A percentile compares a stretch with the other conserved stretches of the same genome.
phyloP scores from a whole-genome alignment of 2,329 filamentous ascomycete species.

The Colletotrichum sp. region DNA sequence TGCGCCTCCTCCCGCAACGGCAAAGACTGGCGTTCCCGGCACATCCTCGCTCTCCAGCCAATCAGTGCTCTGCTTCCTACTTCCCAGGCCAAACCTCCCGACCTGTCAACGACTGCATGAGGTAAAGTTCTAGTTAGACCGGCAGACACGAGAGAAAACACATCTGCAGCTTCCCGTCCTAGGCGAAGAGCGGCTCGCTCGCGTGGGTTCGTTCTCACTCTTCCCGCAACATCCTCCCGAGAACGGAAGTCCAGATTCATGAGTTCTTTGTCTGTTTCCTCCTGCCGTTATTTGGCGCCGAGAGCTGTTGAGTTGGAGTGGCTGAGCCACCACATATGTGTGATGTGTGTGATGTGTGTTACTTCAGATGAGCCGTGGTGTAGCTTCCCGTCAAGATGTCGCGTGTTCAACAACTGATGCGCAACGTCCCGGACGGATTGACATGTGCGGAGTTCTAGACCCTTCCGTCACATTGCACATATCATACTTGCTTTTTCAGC shows the following conservation, averaged over 20 bases:
- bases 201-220: neutral
- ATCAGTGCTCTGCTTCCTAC: neutral
- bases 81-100: neutral
- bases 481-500: neutral
- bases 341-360: neutral
- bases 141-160: neutral
- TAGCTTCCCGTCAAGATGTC: neutral
- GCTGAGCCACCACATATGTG: neutral
- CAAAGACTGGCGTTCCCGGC: neutral
- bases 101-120: neutral
- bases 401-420: neutral
- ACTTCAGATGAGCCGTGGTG: neutral
- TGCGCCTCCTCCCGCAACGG: neutral
- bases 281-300: neutral
- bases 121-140: neutral
- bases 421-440: neutral
- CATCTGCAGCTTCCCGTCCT: neutral
- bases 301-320: neutral
- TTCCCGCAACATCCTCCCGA: neutral
- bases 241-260: neutral
- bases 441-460: neutral
- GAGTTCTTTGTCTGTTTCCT: neutral
- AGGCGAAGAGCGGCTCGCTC: neutral
- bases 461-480: neutral
- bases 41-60: neutral